Conservation (phyloP, 2,329 filamentous ascomycete species). For the Leptographium wingfieldii region DNA sequence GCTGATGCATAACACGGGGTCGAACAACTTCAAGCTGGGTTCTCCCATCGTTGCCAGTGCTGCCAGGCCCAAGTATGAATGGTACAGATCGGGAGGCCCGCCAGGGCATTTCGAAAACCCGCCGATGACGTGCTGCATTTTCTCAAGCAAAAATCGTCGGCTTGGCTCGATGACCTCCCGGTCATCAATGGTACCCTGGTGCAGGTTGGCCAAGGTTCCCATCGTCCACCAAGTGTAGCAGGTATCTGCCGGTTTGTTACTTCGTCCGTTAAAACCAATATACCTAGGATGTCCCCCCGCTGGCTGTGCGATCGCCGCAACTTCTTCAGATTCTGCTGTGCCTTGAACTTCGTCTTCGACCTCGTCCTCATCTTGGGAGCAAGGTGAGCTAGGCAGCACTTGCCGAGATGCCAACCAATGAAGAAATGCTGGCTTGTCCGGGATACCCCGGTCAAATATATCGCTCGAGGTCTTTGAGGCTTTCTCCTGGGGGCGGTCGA, state of each 20-base stretch:
- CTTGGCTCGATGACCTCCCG: conserved; percentile 44
- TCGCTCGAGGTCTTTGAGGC: conserved; percentile 14
- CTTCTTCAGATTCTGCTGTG: background rate
- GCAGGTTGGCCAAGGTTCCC: conserved; percentile 42
- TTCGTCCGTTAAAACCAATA: conserved; percentile 77
- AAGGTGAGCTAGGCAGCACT: conserved; percentile 38
- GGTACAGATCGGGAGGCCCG: conserved; percentile 65
- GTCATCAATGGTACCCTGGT: conserved; percentile 43
- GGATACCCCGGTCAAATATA: conserved; percentile 25
- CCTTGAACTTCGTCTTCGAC: conserved; percentile 24
- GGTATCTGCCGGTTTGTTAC: conserved; percentile 86
- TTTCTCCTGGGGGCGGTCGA: conserved; percentile 46
- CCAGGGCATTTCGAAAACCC: conserved; percentile 66
- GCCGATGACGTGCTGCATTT: conserved; percentile 77
- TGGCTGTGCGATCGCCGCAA: background rate
- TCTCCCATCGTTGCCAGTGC: conserved; percentile 65
- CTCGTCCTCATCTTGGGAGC: conserved; percentile 32
- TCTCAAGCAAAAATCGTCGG: conserved; percentile 67
- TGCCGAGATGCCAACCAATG: conserved; percentile 47
- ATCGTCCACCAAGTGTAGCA: conserved; percentile 93
- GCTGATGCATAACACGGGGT: conserved; percentile 66
- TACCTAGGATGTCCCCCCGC: conserved; percentile 5
- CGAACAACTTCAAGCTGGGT: conserved; percentile 53
- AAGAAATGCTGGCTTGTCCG: conserved; percentile 23
- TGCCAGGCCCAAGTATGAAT: conserved; percentile 78